Base-by-base conservation (phyloP, 805 yeast genomes). In the Cyberlindnera euphorbiae region DNA sequence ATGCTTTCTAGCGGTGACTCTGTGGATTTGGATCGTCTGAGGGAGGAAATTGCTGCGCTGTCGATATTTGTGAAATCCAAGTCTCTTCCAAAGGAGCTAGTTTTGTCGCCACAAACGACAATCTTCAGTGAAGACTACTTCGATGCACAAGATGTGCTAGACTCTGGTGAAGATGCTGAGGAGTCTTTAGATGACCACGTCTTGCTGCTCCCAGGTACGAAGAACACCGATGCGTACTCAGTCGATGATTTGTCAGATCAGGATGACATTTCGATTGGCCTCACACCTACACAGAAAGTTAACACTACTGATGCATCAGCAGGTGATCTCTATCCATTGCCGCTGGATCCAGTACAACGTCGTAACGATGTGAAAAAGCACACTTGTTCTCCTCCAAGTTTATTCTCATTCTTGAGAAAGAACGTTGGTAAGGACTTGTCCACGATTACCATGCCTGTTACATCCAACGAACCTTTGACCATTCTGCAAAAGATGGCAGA, bases 361-460 rank as follows among this genome's bases (percentile, higher is more conserved):
- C 71, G 88, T 40, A 56, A 59, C 18, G 82, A 75, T 40, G 67
- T 89, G 12, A 70, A 68, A 4, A 64, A 65, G n/a, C 72, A 85
- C 35, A 66, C 63, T 0, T 70, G 78, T 23, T 63, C 77, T 0
- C 97, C 97, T 3, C 96, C 96, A 9, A 82, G 93, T 44, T 59
- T 90, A 24, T 64, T 90, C 37, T 73, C 86, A 1, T 76, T 88
- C 49, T 68, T 93, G 33, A 72, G 96, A 39, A 89, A 89, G 58
- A 88, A 87, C 49, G 93, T 90, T 9, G 97, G 97, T 15, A 90
- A 89, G 53, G 97, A 90, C 58, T 58, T 93, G 39, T 71, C 88
- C 0, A 70, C 87, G 1, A 73, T 89, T 30, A 79, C 96, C 0
- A 88, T 90, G 89, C 98, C 98, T 1, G 95, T 93, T 7, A 79